Base-by-base conservation (phyloP, 768 basidiomycete genomes). In the Cyclocybe cylindracea region DNA sequence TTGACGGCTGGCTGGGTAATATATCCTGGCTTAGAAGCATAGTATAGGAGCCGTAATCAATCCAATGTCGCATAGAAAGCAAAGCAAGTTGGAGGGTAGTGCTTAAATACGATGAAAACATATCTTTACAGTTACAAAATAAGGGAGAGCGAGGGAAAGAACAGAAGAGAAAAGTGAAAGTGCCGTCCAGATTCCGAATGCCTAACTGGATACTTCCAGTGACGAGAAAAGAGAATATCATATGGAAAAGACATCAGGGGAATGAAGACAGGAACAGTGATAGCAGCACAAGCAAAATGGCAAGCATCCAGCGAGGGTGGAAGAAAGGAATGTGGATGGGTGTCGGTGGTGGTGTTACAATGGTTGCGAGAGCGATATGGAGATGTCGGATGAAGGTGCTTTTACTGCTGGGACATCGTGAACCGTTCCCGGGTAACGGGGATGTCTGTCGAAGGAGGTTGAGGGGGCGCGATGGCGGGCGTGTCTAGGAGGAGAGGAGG, bases 321-420 rank as follows among this genome's bases (percentile, higher is more conserved):
- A n/a, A 29, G 38, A 37, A 50, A 42, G 46, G 39, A 16, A 16
- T 50, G 29, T 33, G 35, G 42, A 48, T 47, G 46, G 39, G 41
- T 51, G 42, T 47, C 55, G 44, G 50, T 55, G 53, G 47, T 59
- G 38, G 34, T 63, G 59, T 51, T 62, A 60, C 61, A 63, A 44
- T 55, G 57, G 57, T 43, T 57, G 55, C 29, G 44, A 46, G 53
- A 53, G 33, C 44, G 49, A 47, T 19, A 19, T 35, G 53, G 35
- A 55, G 53, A 57, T 48, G 60, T 59, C 53, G 54, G 49, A 36
- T 43, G 50, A 54, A 29, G 44, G 42, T 48, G 50, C 47, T 51
- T 56, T 54, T 46, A 52, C 44, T 42, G 32, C 36, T 33, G 46
- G 47, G 42, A 42, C 18, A 43, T 56, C 57, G 54, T 51, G 50